Base-by-base conservation (phyloP, 129 eudicot genomes). In the Cynara cardunculus region DNA sequence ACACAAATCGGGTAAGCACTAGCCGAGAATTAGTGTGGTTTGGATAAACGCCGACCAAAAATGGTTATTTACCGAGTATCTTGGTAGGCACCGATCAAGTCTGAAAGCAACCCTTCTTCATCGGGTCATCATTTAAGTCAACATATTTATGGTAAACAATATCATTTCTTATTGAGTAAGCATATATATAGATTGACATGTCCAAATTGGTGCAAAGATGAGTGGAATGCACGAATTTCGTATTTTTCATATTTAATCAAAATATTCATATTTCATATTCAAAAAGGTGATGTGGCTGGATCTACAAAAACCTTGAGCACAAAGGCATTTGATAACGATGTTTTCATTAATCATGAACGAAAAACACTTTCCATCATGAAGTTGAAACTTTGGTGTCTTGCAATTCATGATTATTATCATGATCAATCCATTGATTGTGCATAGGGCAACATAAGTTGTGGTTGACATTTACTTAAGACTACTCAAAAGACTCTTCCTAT, bases 401-500 rank as follows among this genome's bases (percentile, higher is more conserved):
- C 59, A 13, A 25, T 18, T 64, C 67, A 62, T 73, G 27, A 73
- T 76, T 41, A 75, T 19, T 34, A 12, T 56, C 9, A 59, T 28
- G 25, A 22, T 4, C 44, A 7, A 31, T 9, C 4, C 31, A 76
- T 59, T 59, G 28, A 32, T 75, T 75, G 53, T 32, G 16, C 49
- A 31, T 30, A 31, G 71, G 71, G 80, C 71, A 69, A 21, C 71
- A 76, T 76, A 76, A 61, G 31, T 27, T 72, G 72, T 80, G 78
- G 44, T 80, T 81, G 31, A 27, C 32, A 64, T 73, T 37, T 72
- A 64, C 46, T 24, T 35, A 37, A 80, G 16, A 77, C 35, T 21
- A 16, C 46, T 27, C 12, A 12, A 32, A 32, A 18, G 0, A 18
- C 65, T 49, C 62, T 56, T 32, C 80, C 2, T 10, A 41, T 41